Evolutionary conservation across 75 land plant species (phyloP), one percentile per base, ranked within the genome.

Genomic region (Chamaecyparis obtusa): DNA sequence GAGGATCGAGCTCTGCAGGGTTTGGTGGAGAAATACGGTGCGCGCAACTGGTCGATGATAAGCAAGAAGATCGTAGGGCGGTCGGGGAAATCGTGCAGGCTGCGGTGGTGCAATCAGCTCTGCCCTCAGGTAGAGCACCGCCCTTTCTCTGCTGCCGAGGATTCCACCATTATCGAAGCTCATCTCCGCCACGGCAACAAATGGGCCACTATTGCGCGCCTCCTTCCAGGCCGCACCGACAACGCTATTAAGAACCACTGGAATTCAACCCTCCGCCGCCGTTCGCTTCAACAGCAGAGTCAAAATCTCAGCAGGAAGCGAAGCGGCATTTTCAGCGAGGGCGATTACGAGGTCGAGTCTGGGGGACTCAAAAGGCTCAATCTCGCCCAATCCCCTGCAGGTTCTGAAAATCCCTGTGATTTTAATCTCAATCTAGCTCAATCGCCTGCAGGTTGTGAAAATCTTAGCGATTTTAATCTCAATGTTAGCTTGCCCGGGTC

Each of bases 171-270:
- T 77, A 35, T 92, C 49, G 46, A 54, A 10, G 92, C 92, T 24
- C 93, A 92, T 15, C 56, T 77, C 7, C 56, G 24, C 32, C 86
- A 89, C 46, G 93, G 93, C 13, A 92, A 92, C 90, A 92, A 92
- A 67, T 92, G 93, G 92, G 93, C 93, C 36, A 91, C 92, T 48
- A 92, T 92, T 15, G 93, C 95, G 0, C 32, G 90, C 2, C 87
- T 93, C 15, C 90, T 94, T 1, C 94, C 95, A 2, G 95, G 95
- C n/a, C 92, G 95, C 24, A 94, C 95, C 57, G 94, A 94, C 90
- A 93, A 94, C 88, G 89, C 94, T 3, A 87, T 94, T 80, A 94
- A 94, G 83, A 94, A 94, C 85, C 94, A 90, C 48, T 93, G 94
- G 94, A 93, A 93, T 87, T 93, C 92, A 55, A 92, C 94, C 2